Conservation (phyloP, 1,139 yeast species). For the Suhomyces chickasaworum region DNA sequence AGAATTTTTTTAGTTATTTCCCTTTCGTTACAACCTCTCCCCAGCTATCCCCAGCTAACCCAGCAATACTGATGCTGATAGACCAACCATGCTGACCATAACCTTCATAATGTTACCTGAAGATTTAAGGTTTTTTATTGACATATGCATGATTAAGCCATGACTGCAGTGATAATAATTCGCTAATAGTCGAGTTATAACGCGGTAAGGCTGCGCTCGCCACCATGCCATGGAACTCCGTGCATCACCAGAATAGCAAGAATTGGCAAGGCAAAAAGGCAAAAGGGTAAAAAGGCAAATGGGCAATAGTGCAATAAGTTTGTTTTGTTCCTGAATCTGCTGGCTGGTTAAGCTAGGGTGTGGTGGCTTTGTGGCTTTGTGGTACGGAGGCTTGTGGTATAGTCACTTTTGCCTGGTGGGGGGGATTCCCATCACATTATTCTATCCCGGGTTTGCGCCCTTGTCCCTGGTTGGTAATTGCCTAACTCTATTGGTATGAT, state of each 20-base stretch:
- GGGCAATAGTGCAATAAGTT: too few species aligned
- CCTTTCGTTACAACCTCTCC: too few species aligned
- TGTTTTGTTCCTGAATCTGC: not conserved
- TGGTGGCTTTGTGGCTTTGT: not conserved
- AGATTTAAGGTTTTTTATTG: not conserved
- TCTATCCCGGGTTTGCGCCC: not conserved
- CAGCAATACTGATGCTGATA: too few species aligned
- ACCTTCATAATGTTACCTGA: not conserved
- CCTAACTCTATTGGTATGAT: not conserved
- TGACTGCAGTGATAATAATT: conserved; percentile 1
- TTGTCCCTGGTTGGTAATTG: not conserved
- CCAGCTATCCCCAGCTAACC: too few species aligned
- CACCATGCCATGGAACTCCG: conserved; percentile 4
- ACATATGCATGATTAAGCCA: conserved; percentile 5
- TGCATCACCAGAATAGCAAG: conserved; percentile 5
- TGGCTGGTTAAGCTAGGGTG: not conserved
- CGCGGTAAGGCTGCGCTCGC: not conserved
- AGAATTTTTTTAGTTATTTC: too few species aligned
- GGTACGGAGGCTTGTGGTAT: not conserved
- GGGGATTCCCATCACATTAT: too few species aligned
- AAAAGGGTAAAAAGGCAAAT: too few species aligned
- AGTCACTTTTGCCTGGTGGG: not conserved
- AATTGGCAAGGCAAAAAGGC: not conserved
- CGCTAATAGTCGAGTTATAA: not conserved
- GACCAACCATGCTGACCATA: too few species aligned